These are phyloP conservation scores for Cynanchum wilfordii DNA, from an alignment of 257 asterid species.

Conservation along the genomic window DNA sequence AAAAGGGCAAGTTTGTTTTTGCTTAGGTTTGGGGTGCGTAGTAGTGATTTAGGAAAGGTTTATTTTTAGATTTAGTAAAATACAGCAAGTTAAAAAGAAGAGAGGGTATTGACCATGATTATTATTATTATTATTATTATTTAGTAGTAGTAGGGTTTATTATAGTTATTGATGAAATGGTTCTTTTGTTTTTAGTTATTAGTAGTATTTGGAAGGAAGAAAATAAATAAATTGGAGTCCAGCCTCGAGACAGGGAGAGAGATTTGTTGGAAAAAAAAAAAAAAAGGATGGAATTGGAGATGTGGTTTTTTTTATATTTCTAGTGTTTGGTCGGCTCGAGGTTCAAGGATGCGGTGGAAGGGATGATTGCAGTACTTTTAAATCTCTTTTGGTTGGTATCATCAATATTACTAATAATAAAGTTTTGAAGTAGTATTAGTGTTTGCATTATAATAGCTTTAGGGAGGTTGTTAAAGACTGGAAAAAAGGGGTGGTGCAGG, in stretches of 20 bases:
- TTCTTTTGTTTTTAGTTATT: not conserved
- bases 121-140: too few relatives aligned
- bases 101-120: not conserved
- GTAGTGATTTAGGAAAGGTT: not conserved
- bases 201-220: not conserved
- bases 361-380: too few relatives aligned
- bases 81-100: not conserved
- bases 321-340: constrained; percentile 24
- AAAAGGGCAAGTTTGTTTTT: constrained; percentile 8
- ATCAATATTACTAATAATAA: too few relatives aligned
- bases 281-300: not conserved
- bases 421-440: too few relatives aligned
- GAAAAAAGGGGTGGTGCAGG: too few relatives aligned
- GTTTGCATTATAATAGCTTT: too few relatives aligned
- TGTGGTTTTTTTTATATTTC: constrained; percentile 10
- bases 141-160: not conserved
- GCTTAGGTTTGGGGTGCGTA: not conserved
- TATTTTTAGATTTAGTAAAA: not conserved
- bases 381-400: too few relatives aligned
- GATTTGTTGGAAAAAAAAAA: not conserved
- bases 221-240: not conserved
- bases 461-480: too few relatives aligned
- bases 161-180: not conserved
- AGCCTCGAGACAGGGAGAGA: not conserved
- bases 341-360: not conserved